phyloP scores from a whole-genome alignment of 495 filamentous ascomycete species.

The Neurospora hispaniola region DNA sequence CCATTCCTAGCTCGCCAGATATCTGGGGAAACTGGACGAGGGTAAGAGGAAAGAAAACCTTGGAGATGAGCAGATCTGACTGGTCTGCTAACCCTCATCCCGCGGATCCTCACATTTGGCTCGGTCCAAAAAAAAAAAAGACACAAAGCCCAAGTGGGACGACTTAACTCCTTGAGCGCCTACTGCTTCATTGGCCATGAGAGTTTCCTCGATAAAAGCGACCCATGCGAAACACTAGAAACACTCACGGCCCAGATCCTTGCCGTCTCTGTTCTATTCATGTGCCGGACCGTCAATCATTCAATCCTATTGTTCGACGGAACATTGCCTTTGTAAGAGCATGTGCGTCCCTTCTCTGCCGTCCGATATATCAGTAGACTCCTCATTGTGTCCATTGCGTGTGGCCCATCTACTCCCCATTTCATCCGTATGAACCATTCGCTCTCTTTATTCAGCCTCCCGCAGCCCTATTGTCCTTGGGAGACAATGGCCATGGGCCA shows the following conservation, averaged over 20 bases:
- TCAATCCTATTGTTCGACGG: constrained; percentile 5
- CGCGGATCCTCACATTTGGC: neutral
- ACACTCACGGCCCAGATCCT: constrained; percentile 10
- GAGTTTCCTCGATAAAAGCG: constrained; percentile 12
- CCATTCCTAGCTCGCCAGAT: neutral
- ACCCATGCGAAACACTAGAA: constrained; percentile 22
- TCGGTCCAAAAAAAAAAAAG: neutral
- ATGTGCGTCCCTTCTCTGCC: neutral
- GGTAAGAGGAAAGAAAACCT: neutral
- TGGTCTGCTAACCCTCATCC: neutral
- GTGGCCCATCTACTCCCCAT: neutral
- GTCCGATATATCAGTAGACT: neutral
- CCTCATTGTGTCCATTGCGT: constrained; percentile 6
- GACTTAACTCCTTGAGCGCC: constrained; percentile 11
- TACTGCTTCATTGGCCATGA: constrained; percentile 27
- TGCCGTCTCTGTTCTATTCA: constrained; percentile 5
- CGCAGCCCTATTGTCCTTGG: neutral
- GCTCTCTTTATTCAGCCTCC: neutral
- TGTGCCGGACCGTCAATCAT: neutral
- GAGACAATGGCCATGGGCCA: neutral
- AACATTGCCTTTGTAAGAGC: neutral
- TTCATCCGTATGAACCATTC: constrained; percentile 1
- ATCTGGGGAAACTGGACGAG: neutral
- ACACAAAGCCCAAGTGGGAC: neutral
- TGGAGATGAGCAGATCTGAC: neutral